phyloP scores from a whole-genome alignment of 148 eudicot species.

The Rhododendron ferrugineum region DNA sequence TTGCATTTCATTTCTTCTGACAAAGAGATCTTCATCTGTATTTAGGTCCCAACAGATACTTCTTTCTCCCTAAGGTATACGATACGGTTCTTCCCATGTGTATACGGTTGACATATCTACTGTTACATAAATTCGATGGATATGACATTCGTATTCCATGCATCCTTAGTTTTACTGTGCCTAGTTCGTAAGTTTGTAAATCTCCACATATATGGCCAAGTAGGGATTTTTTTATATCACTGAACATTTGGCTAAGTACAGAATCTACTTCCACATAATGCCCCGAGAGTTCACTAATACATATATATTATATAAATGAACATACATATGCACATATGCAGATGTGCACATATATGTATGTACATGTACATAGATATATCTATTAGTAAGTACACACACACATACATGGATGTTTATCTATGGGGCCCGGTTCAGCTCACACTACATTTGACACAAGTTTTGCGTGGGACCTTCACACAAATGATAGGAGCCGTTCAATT shows the following conservation, averaged over 20 bases:
- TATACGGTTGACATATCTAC: not conserved
- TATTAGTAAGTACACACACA: too few relatives aligned
- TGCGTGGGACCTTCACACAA: too few relatives aligned
- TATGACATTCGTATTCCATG: not conserved
- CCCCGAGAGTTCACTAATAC: not conserved
- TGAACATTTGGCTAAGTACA: not conserved
- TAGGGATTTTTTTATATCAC: not conserved
- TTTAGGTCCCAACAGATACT: not conserved
- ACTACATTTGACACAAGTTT: too few relatives aligned
- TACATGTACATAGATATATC: too few relatives aligned
- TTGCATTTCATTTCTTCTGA: not conserved
- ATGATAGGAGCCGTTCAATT: too few relatives aligned
- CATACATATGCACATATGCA: too few relatives aligned
- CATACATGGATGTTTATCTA: too few relatives aligned
- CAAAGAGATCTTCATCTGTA: not conserved
- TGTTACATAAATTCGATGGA: not conserved
- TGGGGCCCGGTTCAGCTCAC: too few relatives aligned
- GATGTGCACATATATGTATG: too few relatives aligned
- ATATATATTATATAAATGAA: too few relatives aligned
- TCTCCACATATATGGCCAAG: not conserved
- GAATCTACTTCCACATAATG: not conserved
- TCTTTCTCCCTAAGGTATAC: not conserved
- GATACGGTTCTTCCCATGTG: not conserved
- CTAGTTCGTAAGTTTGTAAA: not conserved
- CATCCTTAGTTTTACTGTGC: not conserved